Evolutionary conservation across 306 rosid species (phyloP), one percentile per base, ranked within the genome.

Genomic region (Prosopis cineraria): DNA sequence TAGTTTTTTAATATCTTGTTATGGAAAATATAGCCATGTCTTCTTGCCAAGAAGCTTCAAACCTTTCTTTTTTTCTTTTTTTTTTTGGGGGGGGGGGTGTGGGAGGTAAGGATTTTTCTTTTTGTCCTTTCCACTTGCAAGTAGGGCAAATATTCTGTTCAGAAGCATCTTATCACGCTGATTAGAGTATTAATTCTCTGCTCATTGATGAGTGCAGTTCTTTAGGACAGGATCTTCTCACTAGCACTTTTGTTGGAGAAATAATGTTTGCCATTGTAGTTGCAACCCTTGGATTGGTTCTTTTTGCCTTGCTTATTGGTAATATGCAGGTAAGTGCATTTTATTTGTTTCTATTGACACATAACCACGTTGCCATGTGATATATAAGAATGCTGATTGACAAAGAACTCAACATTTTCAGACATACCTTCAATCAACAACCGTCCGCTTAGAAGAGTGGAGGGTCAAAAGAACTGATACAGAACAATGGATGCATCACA

Each of bases 401-500:
- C 47, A 36, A 36, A 50, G 41, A 77, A 73, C 72, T 55, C 2
- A 10, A 65, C 78, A 44, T 41, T 75, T 77, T 43, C 84, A 93
- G 98, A 93, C 90, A 29, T 96, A 93, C 75, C 94, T 96, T 1
- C 99, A 96, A 84, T 96, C 98, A 5, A 88, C 91, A 0, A 93
- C 96, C 0, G 91, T 90, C 47, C 87, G 97, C 13, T 81, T 96
- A 55, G 98, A 96, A 83, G 99, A 96, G 76, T 96, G 99, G 99
- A 89, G 98, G 77, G 91, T 93, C 62, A 88, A 77, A 87, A 90
- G 96, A 85, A 93, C 90, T 25, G 99, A 96, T 70, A 88, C 96
- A 52, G 98, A 96, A 70, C 91, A 96, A 76, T 96, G 99, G 99
- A 96, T 96, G 98, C 94, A 82, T 79, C 99, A 93, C 85, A 86